Base-by-base conservation (phyloP, 768 basidiomycete genomes). In the Agrocybe pediades region DNA sequence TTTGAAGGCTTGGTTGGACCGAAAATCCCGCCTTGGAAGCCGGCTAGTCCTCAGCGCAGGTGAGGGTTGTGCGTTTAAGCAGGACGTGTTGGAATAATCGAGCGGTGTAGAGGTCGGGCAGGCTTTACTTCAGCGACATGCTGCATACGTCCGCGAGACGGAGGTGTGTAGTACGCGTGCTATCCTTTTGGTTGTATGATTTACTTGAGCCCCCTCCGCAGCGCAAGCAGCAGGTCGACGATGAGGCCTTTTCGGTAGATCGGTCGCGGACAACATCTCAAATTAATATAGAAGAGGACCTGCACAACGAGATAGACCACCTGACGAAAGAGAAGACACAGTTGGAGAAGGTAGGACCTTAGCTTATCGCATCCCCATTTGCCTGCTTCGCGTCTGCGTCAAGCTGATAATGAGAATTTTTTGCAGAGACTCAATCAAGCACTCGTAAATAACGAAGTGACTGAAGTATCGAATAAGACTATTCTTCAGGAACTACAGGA, bases 41-140 rank as follows among this genome's bases (percentile, higher is more conserved):
- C 75, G 90, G 51, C 74, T 97, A 57, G 83, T 87, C 52, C 77
- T 96, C 51, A 92, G 92, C 67, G 94, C 92, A 63, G 92, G 94
- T 95, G 63, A 63, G 88, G 77, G 27, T 46, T 52, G 27, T 17
- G 20, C 17, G 25, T 19, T 16, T 17, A 25, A 48, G 39, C n/a
- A 36, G 3, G 20, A 9, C 11, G 15, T 9, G 2, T 36, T 51
- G 46, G 39, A 48, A 26, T 62, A 23, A 58, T 23, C 23, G 16
- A 8, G 30, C n/a, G 33, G n/a, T 23, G 17, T 46, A 93, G 93
- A 95, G 78, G 87, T 96, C 24, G 94, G 94, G 11, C 91, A 94
- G 68, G 94, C 95, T 3, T 71, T 97, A 43, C 69, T 97, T 44
- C 85, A 90, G 63, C 77, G 87, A 55, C 92, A 95, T 65, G 94